phyloP scores from a whole-genome alignment of 1,284 basidiomycete genomes.

The Moesziomyces sp. region DNA sequence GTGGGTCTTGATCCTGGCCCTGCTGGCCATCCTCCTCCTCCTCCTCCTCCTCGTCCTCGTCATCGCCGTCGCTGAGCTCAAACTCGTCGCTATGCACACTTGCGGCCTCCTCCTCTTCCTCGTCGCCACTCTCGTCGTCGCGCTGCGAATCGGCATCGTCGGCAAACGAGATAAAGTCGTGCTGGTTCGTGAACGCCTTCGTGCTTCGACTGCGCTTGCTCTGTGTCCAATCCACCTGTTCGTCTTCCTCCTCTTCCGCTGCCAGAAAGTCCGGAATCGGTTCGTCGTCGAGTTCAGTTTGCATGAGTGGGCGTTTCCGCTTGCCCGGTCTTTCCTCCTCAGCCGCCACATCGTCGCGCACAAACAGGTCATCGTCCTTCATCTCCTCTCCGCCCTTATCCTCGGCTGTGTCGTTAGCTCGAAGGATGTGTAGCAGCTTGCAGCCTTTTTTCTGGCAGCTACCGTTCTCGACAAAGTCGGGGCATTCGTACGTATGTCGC shows the following conservation, averaged over 20 bases:
- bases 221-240: conserved; percentile 13
- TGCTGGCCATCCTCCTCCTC: not conserved
- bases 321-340: conserved; percentile 9
- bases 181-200: conserved; percentile 52
- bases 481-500: conserved; percentile 65
- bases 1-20: no score
- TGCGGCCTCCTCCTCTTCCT: conserved; percentile 15
- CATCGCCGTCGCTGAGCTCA: conserved; percentile 25
- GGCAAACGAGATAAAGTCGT: conserved; percentile 62
- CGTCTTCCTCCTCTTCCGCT: conserved; percentile 13
- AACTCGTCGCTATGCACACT: conserved; percentile 52
- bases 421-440: conserved; percentile 56
- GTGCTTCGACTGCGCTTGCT: conserved; percentile 26
- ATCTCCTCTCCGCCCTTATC: conserved; percentile 8
- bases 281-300: conserved; percentile 25
- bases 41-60: conserved; percentile 7
- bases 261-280: conserved; percentile 7
- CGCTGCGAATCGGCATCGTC: conserved; percentile 36
- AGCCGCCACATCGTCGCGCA: conserved; percentile 54
- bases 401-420: conserved; percentile 16
- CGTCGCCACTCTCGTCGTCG: conserved; percentile 8
- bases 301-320: conserved; percentile 32
- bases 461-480: conserved; percentile 60
- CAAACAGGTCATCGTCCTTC: conserved; percentile 46
- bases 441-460: conserved; percentile 52